Evolutionary conservation across 495 filamentous ascomycete genomes (phyloP).

Genomic region (Entonaema liquescens): DNA sequence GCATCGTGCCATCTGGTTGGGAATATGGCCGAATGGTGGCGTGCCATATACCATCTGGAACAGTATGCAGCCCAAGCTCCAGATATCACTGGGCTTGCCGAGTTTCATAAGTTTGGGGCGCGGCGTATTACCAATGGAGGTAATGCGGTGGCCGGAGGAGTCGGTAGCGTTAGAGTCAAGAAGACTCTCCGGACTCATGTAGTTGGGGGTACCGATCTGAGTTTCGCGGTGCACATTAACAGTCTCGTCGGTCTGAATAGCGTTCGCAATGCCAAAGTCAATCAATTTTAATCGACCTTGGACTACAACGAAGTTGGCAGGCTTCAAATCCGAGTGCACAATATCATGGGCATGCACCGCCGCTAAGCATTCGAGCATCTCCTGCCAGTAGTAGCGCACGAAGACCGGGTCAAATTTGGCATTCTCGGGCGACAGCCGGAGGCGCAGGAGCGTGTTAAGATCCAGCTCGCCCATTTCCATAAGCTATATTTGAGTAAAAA

Average conservation of each 20-base stretch:
- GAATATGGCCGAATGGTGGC: conserved; percentile 91
- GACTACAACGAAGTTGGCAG: conserved; percentile 91
- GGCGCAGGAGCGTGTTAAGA: conserved; percentile 81
- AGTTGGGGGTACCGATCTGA: conserved; percentile 95
- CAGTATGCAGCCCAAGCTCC: conserved; percentile 94
- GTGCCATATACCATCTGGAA: conserved; percentile 97
- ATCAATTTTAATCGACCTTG: conserved; percentile 86
- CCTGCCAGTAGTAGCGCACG: conserved; percentile 96
- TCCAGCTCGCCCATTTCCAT: conserved; percentile 99
- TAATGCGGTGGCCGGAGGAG: conserved; percentile 54
- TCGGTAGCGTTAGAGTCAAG: conserved; percentile 79
- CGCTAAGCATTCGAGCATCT: conserved; percentile 96
- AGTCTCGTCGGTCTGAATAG: conserved; percentile 91
- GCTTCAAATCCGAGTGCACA: conserved; percentile 96
- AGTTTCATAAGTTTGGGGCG: conserved; percentile 87
- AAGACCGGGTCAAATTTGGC: conserved; percentile 85
- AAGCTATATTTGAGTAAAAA: conserved; percentile 59
- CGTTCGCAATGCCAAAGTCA: conserved; percentile 97
- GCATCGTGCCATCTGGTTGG: conserved; percentile 76
- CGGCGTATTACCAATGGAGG: conserved; percentile 47
- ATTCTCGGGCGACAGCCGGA: conserved; percentile 74
- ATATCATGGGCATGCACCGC: conserved; percentile 89
- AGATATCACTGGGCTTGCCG: conserved; percentile 94
- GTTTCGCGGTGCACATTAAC: conserved; percentile 97
- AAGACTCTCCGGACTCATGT: conserved; percentile 96